Conservation (phyloP, 148 eudicot genomes). For the Camellia sinensis region DNA sequence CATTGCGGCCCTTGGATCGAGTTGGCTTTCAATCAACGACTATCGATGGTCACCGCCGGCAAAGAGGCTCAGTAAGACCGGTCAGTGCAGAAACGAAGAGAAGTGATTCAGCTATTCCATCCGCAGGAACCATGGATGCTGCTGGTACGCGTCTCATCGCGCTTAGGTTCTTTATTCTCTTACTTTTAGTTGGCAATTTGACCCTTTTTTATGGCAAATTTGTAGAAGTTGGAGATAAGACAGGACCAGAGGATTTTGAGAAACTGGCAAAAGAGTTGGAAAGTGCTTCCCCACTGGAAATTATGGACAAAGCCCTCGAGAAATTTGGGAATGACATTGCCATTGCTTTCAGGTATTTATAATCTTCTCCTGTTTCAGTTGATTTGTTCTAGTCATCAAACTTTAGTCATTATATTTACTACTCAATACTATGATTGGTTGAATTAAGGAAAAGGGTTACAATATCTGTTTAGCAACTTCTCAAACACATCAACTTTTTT, state of each 20-base stretch:
- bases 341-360: slow-evolving; percentile 18
- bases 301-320: slow-evolving; percentile 17
- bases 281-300: slow-evolving; percentile 17
- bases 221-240: not conserved
- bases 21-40: not conserved
- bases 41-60: not conserved
- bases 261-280: slow-evolving; percentile 14
- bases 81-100: slow-evolving; percentile 9
- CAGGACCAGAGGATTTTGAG: slow-evolving; percentile 12
- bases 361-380: not conserved
- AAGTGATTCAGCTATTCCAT: slow-evolving; percentile 13
- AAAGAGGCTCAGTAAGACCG: not conserved
- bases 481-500: too few species aligned
- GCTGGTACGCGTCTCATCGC: not conserved
- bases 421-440: not conserved
- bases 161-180: not conserved
- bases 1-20: not conserved
- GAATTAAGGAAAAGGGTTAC: not conserved
- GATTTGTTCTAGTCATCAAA: not conserved
- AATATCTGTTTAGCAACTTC: too few species aligned
- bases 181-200: not conserved
- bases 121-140: not conserved
- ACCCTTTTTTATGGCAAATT: not conserved
- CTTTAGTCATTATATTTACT: not conserved
- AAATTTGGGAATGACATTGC: slow-evolving; percentile 19